Conservation (phyloP, 805 yeast species). For the Hanseniaspora pseudoguilliermondii region DNA sequence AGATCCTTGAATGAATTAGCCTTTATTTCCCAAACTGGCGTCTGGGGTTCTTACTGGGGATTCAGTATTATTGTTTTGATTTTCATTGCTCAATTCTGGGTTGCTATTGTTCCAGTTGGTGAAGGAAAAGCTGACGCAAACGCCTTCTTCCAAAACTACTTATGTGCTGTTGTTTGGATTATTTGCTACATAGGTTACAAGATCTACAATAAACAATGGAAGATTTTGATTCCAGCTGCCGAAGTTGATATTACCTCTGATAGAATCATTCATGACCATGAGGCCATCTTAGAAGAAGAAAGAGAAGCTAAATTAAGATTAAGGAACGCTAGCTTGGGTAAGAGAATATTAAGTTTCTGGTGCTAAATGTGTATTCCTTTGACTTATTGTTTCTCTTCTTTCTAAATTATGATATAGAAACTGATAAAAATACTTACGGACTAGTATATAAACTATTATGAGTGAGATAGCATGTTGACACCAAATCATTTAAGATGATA, state of each 20-base stretch:
- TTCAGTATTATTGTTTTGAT: constrained; percentile 37
- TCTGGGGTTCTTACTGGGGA: constrained; percentile 42
- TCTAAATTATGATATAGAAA: not conserved
- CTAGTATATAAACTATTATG: not conserved
- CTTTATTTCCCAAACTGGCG: constrained; percentile 39
- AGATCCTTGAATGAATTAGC: constrained; percentile 40
- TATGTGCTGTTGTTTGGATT: constrained; percentile 36
- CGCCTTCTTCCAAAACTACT: constrained; percentile 40
- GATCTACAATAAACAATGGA: constrained; percentile 31
- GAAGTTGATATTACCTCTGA: constrained; percentile 35
- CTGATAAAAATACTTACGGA: not conserved
- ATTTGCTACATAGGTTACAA: constrained; percentile 40
- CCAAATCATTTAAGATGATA: no score
- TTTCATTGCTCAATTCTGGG: constrained; percentile 51
- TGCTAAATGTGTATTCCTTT: constrained; percentile 17
- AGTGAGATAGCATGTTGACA: no score
- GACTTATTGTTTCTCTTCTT: no score
- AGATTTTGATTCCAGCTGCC: constrained; percentile 25
- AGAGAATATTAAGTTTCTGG: constrained; percentile 25
- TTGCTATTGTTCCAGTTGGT: constrained; percentile 55
- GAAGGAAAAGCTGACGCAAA: constrained; percentile 28
- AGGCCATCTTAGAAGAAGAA: constrained; percentile 26
- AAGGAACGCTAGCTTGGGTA: constrained; percentile 23
- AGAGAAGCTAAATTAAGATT: constrained; percentile 23
- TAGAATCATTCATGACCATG: constrained; percentile 30